Evolutionary conservation across 441 rosid species (phyloP), one percentile per base, ranked within the genome.

Genomic region (Aleurites moluccanus): DNA sequence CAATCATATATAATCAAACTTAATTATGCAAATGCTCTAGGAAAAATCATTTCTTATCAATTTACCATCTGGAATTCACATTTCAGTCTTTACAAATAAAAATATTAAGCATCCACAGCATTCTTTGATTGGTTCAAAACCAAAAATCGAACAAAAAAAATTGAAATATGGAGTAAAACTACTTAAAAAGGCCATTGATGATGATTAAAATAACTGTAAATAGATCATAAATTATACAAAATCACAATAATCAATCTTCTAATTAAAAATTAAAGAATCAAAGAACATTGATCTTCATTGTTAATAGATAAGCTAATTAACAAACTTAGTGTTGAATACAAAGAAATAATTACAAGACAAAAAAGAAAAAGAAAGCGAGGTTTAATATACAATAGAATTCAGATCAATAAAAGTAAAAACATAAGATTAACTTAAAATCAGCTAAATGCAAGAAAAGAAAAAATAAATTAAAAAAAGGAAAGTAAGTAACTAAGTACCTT

Each of bases 401-500:
- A 71, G 79, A 81, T 79, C 77, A 74, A 62, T 23, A 53, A 69
- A 69, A 50, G 49, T 27, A 11, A 25, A 76, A 73, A 74, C 65
- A 21, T 65, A 62, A 45, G 75, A 80, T 64, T 70, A 42, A 72
- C 42, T 20, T 2, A 13, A 13, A 65, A 30, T 27, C 11, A 57
- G 53, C 33, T 13, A 50, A 61, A 49, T 50, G 67, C 45, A 25
- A 50, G 14, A 35, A 6, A 59, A 2, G 6, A 11, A 27, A 28
- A 67, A 13, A 44, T 35, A 49, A 20, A 50, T 2, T 15, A 14
- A 61, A 45, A 60, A 28, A 5, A 27, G 6, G 6, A 1, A 10
- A 55, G 27, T 1, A 14, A 60, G 38, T 42, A 50, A 21, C 21
- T 42, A 30, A 79, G 82, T 76, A 88, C 96, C 90, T 87, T 88